phyloP scores from a whole-genome alignment of 2,329 filamentous ascomycete species.

The Xylaria sp. region DNA sequence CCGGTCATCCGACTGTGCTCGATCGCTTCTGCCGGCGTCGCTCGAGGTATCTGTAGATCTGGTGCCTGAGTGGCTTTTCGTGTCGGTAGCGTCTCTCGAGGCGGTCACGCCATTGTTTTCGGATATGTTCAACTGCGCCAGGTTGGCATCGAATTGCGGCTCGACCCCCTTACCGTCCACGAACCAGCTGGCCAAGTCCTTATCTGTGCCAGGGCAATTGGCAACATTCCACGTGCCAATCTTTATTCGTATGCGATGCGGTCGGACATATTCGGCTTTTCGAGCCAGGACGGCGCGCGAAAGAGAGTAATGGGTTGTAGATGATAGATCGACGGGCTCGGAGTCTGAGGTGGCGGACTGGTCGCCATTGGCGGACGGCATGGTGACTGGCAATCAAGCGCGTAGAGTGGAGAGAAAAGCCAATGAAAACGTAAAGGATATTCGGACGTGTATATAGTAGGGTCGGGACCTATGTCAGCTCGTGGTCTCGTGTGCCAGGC shows the following conservation, averaged over 20 bases:
- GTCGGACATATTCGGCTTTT: constrained; percentile 76
- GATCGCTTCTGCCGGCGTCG: constrained; percentile 16
- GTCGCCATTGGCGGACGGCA: constrained; percentile 32
- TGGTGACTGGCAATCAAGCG: constrained; percentile 12
- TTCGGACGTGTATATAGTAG: not conserved
- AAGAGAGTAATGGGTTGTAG: constrained; percentile 59
- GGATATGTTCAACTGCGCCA: constrained; percentile 58
- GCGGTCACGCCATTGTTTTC: constrained; percentile 42
- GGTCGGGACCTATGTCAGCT: constrained; percentile 19
- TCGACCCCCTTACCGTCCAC: constrained; percentile 74
- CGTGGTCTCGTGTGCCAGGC: constrained; percentile 19
- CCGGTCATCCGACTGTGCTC: constrained; percentile 22
- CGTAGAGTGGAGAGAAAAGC: not conserved
- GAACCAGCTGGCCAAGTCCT: constrained; percentile 89
- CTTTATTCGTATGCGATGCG: constrained; percentile 78
- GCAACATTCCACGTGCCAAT: constrained; percentile 96
- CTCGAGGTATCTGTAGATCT: constrained; percentile 29
- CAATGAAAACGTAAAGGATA: not conserved
- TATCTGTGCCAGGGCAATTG: constrained; percentile 79
- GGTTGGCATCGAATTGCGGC: constrained; percentile 60
- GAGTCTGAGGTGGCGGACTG: constrained; percentile 41
- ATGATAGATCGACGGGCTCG: constrained; percentile 49
- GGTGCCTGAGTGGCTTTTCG: constrained; percentile 11
- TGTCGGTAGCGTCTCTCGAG: constrained; percentile 1
- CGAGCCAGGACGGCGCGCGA: constrained; percentile 70